Conservation (phyloP, 148 eudicot genomes). For the Camellia japonica region DNA sequence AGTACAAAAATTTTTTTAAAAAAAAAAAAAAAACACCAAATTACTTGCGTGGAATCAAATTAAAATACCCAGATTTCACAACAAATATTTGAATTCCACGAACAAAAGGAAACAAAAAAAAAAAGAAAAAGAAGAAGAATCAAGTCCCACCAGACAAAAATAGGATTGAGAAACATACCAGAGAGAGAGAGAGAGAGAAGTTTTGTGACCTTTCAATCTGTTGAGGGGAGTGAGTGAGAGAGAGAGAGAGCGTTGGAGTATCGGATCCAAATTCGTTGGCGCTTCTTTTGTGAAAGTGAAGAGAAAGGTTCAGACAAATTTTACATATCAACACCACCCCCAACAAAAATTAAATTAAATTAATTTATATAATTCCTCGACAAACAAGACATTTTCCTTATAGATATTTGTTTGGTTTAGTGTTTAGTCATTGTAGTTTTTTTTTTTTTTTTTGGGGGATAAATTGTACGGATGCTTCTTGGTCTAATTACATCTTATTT, state of each 20-base stretch:
- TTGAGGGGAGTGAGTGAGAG: neutral
- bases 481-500: no score
- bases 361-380: no score
- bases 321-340: neutral
- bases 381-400: no score
- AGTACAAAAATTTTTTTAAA: neutral
- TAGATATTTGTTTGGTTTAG: no score
- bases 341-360: no score
- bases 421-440: no score
- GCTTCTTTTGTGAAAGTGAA: slow-evolving; percentile 24
- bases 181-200: neutral
- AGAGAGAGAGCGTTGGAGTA: neutral
- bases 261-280: slow-evolving; percentile 31
- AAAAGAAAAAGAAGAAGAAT: neutral
- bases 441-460: no score
- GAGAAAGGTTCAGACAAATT: neutral
- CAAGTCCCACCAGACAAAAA: neutral
- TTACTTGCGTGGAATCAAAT: neutral
- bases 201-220: slow-evolving; percentile 1
- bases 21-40: neutral
- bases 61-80: neutral
- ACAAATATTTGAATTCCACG: neutral
- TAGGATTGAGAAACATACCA: neutral
- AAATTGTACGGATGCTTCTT: no score
- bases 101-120: neutral